These are phyloP conservation scores for Monosporascus sp. DNA, from an alignment of 2,329 filamentous ascomycete species.

Conservation along the genomic window DNA sequence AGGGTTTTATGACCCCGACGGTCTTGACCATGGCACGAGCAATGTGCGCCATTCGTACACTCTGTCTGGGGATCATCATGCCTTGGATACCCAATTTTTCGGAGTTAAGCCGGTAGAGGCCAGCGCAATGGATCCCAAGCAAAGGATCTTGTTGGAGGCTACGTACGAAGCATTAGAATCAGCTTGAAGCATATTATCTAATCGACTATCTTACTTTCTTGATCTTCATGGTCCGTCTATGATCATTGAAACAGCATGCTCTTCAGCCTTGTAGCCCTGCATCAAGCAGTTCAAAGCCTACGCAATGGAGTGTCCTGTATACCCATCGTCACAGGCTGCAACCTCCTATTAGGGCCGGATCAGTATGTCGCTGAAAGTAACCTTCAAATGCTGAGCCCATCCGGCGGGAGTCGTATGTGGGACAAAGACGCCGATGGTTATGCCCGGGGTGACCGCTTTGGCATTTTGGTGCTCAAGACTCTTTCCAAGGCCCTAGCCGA, in stretches of 20 bases:
- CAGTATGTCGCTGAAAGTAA: slow-evolving; percentile 3
- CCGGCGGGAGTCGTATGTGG: slow-evolving; percentile 13
- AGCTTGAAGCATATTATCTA: background rate
- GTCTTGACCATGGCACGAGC: slow-evolving; percentile 3
- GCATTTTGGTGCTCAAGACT: slow-evolving; percentile 36
- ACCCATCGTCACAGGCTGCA: slow-evolving; percentile 1
- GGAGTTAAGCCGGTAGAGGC: slow-evolving; percentile 4
- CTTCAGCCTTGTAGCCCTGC: slow-evolving; percentile 5
- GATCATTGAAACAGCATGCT: slow-evolving; percentile 10
- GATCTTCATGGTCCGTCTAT: slow-evolving; percentile 6
- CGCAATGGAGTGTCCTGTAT: background rate
- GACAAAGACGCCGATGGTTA: slow-evolving; percentile 16
- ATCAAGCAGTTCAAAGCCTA: slow-evolving; percentile 5
- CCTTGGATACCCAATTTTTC: slow-evolving; percentile 8
- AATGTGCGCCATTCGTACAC: slow-evolving; percentile 6
- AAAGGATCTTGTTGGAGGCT: slow-evolving; percentile 4
- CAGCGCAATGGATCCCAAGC: slow-evolving; percentile 2
- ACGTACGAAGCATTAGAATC: slow-evolving; percentile 6
- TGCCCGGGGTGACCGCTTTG: slow-evolving; percentile 17
- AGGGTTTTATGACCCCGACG: slow-evolving; percentile 3
- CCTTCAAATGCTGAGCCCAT: slow-evolving; percentile 13
- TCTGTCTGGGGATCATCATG: background rate
- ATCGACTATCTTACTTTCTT: slow-evolving; percentile 6
- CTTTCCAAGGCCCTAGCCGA: slow-evolving; percentile 32
- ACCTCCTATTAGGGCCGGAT: background rate